Base-by-base conservation (phyloP, 225 moss, liverwort and hornwort species). In the Rhytidiadelphus loreus region DNA sequence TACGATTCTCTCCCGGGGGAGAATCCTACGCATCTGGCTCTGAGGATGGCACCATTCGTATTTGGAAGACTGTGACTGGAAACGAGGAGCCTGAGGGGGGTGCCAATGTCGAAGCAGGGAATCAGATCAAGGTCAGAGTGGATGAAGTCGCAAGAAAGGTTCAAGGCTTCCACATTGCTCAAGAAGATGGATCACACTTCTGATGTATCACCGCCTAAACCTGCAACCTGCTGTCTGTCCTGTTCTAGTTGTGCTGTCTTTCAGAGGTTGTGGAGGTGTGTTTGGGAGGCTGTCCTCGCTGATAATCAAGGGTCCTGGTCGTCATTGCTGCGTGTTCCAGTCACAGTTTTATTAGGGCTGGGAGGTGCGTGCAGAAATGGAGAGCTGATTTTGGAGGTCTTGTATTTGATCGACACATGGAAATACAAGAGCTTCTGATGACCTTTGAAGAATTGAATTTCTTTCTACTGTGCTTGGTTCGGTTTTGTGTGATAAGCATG, bases 21-120 rank as follows among this genome's bases (percentile, higher is more conserved):
- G 99, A 99, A 83, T 99, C 99, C 9, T 99, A 97, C 93, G 97
- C 99, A 50, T 99, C 99, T 60, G 99, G 99, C 35, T 99, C 99
- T 7, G 99, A 99, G 90, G 99, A 99, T 88, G 99, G 99, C 86
- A 99, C 99, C 60, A 99, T 99, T 74, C 95, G 99, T 25, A 96
- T 99, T 79, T 99, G 99, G 99, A 95, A 97, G 77, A 99, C 99
- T 11, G 94, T 97, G 63, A 93, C 93, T 86, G 97, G 95, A 52
- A 90, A 86, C 48, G 97, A 99, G 89, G 95, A 96, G 83, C 87
- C 89, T 37, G 99, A 99, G 77, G 94, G 89, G 14, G 95, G 93
- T 85, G 90, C 91, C 28, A 66, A 69, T 88, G 92, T 64, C 20
- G 94, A 95, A 71, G 85, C 85, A 30, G 98, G 92, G 44, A 92